Base-by-base conservation (phyloP, 2,329 filamentous ascomycete genomes). In the Colletotrichum somersetense region DNA sequence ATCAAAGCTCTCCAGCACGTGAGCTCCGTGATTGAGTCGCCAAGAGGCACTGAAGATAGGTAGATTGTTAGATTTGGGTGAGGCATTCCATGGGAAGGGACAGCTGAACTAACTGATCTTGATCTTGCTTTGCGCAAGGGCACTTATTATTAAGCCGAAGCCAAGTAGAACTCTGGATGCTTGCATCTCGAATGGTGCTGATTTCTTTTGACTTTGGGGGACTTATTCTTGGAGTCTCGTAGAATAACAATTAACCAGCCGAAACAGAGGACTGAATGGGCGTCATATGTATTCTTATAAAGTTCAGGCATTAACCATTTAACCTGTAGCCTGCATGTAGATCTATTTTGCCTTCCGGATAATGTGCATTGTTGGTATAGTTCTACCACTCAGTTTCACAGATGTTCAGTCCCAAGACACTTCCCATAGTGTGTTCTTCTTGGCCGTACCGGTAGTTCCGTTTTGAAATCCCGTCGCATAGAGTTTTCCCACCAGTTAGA, bases 11-110 rank as follows among this genome's bases (percentile, higher is more conserved):
- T 78, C 84, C 83, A 85, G 77, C 84, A 85, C 55, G 81, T 83
- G 64, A 84, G 82, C 71, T 84, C 83, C 1, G 84, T 85, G 75
- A 85, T 84, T 71, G 79, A 82, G 75, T 85, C 83, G 7, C 83
- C 83, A 18, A 85, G 78, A 6, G 81, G 82, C 56, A 75, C 64
- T 64, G 26, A 40, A 1, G 18, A n/a, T 56, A 67, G 56, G 38
- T 3, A 11, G 1, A 1, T 3, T 20, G 3, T 33, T 4, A 50
- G 12, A 18, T 12, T 53, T 14, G 46, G 35, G n/a, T 16, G 5
- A 20, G 16, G 3, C 8, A 10, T n/a, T 61, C 11, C 18, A n/a
- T 11, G 5, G 14, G 8, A 16, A 26, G 4, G 4, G 10, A 26
- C 8, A 10, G 16, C 11, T 46, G 2, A 11, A 33, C 44, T 69